Base-by-base conservation (phyloP, 1,284 basidiomycete genomes). In the Singerocomus inundabilis region DNA sequence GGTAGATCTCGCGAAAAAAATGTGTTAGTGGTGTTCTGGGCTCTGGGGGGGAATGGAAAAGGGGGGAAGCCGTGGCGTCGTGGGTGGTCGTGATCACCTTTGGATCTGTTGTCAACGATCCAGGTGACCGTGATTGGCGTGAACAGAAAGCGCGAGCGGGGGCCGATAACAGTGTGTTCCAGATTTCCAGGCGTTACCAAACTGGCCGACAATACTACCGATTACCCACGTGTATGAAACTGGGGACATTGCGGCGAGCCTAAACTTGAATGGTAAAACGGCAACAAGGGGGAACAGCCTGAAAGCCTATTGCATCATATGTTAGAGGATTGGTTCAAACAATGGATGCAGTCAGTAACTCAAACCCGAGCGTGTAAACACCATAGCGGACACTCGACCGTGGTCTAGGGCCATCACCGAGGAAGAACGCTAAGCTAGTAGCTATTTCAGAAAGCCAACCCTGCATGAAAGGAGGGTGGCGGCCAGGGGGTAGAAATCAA, bases 201-300 rank as follows among this genome's bases (percentile, higher is more conserved):
- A 38, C 34, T 38, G 49, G 21, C 46, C 51, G 49, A 46, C 15
- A 57, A 61, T 57, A 43, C 53, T 13, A 49, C 60, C 64, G 62
- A 51, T 34, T 33, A 30, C 37, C 29, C 48, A 52, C 56, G 29
- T 49, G 49, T 44, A 21, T 24, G 38, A 48, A 43, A 41, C n/a
- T 35, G 40, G 18, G 35, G 48, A 42, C 44, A 48, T 42, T 42
- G 46, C 36, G 32, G 36, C 3, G 2, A 54, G 51, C 49, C 36
- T 30, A 54, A 38, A 34, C 40, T 36, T 26, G 42, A 37, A 33
- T 10, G 29, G 47, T 25, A 12, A 35, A 30, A 32, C 26, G 26
- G 40, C 13, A 41, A 15, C n/a, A 16, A 16, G 31, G 9, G 13
- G 34, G 29, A 46, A 43, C 21, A 21, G 21, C 21, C 21, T 21